Percentiles rank a stretch among this genome's conserved stretches.
Evolutionary conservation across 495 filamentous ascomycete species (phyloP).

Genomic region (Hypoxylon lienhwacheense): DNA sequence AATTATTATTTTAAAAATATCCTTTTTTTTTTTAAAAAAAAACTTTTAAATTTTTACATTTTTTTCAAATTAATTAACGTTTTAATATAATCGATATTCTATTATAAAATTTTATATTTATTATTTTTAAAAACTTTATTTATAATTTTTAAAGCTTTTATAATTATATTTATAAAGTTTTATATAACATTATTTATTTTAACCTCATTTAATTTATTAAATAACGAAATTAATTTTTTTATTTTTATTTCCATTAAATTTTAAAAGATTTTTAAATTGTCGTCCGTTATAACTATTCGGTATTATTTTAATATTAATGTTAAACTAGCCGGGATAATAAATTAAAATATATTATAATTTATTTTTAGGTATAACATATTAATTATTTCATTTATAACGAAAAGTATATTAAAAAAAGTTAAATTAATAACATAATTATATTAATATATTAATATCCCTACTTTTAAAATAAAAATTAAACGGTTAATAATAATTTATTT

Average conservation of each 20-base stretch:
- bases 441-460: background rate
- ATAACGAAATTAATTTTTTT: background rate
- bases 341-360: background rate
- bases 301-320: background rate
- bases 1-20: background rate
- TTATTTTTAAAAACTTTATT: background rate
- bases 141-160: background rate
- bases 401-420: background rate
- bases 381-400: background rate
- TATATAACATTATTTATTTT: background rate
- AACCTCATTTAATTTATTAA: background rate
- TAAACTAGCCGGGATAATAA: background rate
- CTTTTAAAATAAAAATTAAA: background rate
- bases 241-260: background rate
- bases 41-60: background rate
- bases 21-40: background rate
- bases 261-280: background rate
- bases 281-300: background rate
- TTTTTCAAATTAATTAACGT: background rate
- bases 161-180: background rate
- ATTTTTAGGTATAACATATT: background rate
- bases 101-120: background rate
- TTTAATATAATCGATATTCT: no score
- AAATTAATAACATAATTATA: background rate
- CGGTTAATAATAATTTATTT: background rate